Percentiles rank a stretch among this genome's conserved stretches.
These are phyloP conservation scores for Anastatica hierochuntica DNA, from an alignment of 345 rosid genomes.

Conservation along the genomic window DNA sequence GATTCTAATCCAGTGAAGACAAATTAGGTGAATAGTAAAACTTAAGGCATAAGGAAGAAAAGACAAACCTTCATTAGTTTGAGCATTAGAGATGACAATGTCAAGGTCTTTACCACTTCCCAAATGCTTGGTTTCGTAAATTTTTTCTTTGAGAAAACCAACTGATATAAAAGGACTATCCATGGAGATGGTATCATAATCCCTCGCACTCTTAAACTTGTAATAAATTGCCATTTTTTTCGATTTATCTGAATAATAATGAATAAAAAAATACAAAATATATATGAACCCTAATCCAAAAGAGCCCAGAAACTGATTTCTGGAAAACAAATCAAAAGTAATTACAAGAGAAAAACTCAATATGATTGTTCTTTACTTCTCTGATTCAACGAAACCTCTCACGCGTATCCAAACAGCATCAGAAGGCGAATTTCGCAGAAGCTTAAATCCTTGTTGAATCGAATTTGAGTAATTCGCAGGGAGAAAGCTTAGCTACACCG, in stretches of 20 bases:
- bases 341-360: slow-evolving; percentile 11
- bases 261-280: slow-evolving; percentile 8
- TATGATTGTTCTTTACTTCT: slow-evolving; percentile 18
- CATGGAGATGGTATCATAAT: slow-evolving; percentile 79
- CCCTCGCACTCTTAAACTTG: slow-evolving; percentile 99
- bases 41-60: slow-evolving; percentile 5
- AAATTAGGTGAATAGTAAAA: no score
- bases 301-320: slow-evolving; percentile 5
- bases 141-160: slow-evolving; percentile 95
- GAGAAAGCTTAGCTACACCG: no score
- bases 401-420: not conserved
- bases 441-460: no score
- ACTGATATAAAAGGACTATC: slow-evolving; percentile 95
- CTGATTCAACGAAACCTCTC: slow-evolving; percentile 13
- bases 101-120: slow-evolving; percentile 98
- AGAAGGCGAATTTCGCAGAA: slow-evolving; percentile 1
- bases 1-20: not conserved
- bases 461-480: no score
- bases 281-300: not conserved
- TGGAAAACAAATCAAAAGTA: not conserved
- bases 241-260: slow-evolving; percentile 27
- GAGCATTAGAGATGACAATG: slow-evolving; percentile 96
- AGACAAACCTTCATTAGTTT: slow-evolving; percentile 96
- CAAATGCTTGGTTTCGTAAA: slow-evolving; percentile 97
- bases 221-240: slow-evolving; percentile 96